Conservation (phyloP, 805 yeast genomes). For the Candida endomychidarum region DNA sequence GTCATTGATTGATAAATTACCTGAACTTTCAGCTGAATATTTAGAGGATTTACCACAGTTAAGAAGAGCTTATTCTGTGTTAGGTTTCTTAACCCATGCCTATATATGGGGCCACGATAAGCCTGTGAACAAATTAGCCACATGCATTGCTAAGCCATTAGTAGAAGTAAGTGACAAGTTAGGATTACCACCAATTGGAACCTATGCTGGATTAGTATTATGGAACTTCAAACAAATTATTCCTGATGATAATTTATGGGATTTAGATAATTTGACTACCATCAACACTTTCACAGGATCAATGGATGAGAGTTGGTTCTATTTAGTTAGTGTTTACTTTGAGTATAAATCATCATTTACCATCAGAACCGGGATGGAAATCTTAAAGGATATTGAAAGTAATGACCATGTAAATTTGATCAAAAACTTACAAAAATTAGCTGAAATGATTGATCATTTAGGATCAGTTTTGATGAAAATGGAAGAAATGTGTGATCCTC, state of each 20-base stretch:
- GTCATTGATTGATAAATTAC: constrained; percentile 60
- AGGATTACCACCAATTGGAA: constrained; percentile 81
- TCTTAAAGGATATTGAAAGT: constrained; percentile 55
- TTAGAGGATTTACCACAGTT: constrained; percentile 49
- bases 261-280: constrained; percentile 71
- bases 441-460: constrained; percentile 71
- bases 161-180: constrained; percentile 54
- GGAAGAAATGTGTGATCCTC: constrained; percentile 96
- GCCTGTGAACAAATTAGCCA: constrained; percentile 65
- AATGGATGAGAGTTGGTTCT: constrained; percentile 92
- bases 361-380: constrained; percentile 64
- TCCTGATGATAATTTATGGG: constrained; percentile 46
- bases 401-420: constrained; percentile 44
- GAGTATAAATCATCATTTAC: constrained; percentile 80
- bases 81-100: constrained; percentile 82
- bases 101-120: constrained; percentile 81
- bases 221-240: constrained; percentile 80
- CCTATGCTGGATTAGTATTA: constrained; percentile 82
- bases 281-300: constrained; percentile 86
- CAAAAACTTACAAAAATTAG: constrained; percentile 57
- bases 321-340: constrained; percentile 81
- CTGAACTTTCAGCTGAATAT: constrained; percentile 50
- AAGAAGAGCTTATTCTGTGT: constrained; percentile 77
- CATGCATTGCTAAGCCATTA: constrained; percentile 69
- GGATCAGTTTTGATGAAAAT: constrained; percentile 73